Conservation (phyloP, 306 rosid species). For the Inga laurina region DNA sequence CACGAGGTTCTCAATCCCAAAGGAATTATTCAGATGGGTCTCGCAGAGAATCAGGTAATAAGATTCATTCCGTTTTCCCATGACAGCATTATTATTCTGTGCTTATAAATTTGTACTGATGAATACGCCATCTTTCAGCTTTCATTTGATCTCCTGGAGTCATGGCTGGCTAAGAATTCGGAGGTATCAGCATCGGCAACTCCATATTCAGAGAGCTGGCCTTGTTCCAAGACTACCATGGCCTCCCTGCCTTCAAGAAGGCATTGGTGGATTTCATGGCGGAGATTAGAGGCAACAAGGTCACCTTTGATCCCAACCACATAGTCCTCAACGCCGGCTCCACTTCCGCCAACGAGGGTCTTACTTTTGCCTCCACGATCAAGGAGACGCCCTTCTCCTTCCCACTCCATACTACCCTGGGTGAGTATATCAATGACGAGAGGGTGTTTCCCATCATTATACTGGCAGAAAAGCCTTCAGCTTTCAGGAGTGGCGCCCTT, state of each 20-base stretch:
- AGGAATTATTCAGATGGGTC: too few species aligned
- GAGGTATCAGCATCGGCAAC: slow-evolving; percentile 71
- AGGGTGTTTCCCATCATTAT: too few species aligned
- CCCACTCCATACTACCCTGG: too few species aligned
- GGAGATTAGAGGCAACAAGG: too few species aligned
- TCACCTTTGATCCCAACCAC: slow-evolving; percentile 63
- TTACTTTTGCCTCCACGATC: slow-evolving; percentile 77
- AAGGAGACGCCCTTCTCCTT: slow-evolving; percentile 76
- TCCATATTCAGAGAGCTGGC: slow-evolving; percentile 90
- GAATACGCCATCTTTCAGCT: slow-evolving; percentile 55
- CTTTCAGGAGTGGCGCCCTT: too few species aligned
- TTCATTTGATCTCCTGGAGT: slow-evolving; percentile 78
- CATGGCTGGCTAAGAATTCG: slow-evolving; percentile 78
- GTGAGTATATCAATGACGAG: too few species aligned
- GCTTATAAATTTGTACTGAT: too few species aligned
- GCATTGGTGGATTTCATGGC: too few species aligned
- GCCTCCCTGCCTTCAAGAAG: slow-evolving; percentile 82
- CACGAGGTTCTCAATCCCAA: too few species aligned
- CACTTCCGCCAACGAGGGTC: slow-evolving; percentile 85
- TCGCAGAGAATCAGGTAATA: too few species aligned
- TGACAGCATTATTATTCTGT: neutral
- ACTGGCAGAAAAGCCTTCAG: too few species aligned
- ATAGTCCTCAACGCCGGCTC: slow-evolving; percentile 83
- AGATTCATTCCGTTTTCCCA: neutral
- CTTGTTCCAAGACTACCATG: slow-evolving; percentile 94